Percentiles rank a stretch among this genome's conserved stretches.
phyloP scores from a whole-genome alignment of 129 eudicot species.

The Centrapalus pauciflorus region DNA sequence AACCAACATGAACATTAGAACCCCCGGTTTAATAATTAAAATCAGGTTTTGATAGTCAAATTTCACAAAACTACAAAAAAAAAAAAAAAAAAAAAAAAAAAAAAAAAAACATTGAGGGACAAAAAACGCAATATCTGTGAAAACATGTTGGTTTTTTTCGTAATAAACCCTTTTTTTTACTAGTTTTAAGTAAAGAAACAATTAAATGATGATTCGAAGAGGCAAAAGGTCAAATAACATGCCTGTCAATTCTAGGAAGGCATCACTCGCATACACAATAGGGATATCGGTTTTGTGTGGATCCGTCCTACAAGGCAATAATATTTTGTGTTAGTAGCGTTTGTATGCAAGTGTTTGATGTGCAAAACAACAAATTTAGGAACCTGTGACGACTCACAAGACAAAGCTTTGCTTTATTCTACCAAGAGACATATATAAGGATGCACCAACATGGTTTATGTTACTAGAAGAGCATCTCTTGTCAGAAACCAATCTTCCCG shows the following conservation, averaged over 20 bases:
- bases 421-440: constrained; percentile 82
- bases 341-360: neutral
- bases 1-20: too few relatives aligned
- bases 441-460: constrained; percentile 45
- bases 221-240: neutral
- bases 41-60: too few relatives aligned
- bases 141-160: too few relatives aligned
- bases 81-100: too few relatives aligned
- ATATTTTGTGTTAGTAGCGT: neutral
- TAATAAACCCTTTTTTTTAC: too few relatives aligned
- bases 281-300: constrained; percentile 63
- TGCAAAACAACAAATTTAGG: constrained; percentile 2
- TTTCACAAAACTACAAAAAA: too few relatives aligned
- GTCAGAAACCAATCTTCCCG: constrained; percentile 60
- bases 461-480: constrained; percentile 53
- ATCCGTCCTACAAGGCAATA: constrained; percentile 55
- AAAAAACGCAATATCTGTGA: too few relatives aligned
- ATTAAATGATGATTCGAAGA: too few relatives aligned
- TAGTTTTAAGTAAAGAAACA: neutral
- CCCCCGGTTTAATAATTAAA: too few relatives aligned
- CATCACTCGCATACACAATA: constrained; percentile 87
- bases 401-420: constrained; percentile 99
- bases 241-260: constrained; percentile 78
- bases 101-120: too few relatives aligned
- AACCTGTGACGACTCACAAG: constrained; percentile 69